Conservation (phyloP, 805 yeast genomes). For the Candida fluviatilis region DNA sequence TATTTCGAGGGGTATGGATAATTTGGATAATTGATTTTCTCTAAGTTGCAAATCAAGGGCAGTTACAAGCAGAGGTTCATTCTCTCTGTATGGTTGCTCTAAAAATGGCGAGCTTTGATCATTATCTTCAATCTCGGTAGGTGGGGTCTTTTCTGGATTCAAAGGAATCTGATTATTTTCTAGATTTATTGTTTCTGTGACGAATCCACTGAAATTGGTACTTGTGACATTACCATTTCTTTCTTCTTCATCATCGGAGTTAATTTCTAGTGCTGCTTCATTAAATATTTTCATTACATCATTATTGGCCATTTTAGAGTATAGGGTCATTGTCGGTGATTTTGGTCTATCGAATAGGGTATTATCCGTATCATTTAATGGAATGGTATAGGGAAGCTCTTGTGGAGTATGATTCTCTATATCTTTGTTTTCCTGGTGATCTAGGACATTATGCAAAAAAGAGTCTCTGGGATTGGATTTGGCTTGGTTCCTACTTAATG, state of each 20-base stretch:
- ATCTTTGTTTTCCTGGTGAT: conserved; percentile 6
- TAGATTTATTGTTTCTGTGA: conserved; percentile 44
- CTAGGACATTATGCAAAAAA: neutral
- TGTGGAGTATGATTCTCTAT: conserved; percentile 16
- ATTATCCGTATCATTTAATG: conserved; percentile 36
- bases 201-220: conserved; percentile 42
- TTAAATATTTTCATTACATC: conserved; percentile 78
- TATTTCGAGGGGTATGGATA: conserved; percentile 31
- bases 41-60: conserved; percentile 47
- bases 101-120: conserved; percentile 47
- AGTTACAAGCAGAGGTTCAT: conserved; percentile 9
- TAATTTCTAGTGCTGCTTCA: conserved; percentile 37
- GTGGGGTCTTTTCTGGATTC: conserved; percentile 18
- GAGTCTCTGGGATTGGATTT: neutral
- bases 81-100: conserved; percentile 21
- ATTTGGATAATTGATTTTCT: conserved; percentile 29
- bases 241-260: conserved; percentile 27
- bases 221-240: conserved; percentile 20
- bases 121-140: conserved; percentile 23
- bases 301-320: conserved; percentile 67
- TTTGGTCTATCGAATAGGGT: conserved; percentile 25
- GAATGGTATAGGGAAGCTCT: conserved; percentile 37
- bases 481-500: conserved; percentile 33
- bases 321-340: conserved; percentile 78
- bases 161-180: conserved; percentile 2